Conservation (phyloP, 257 asterid species). For the Solanum habrochaites region DNA sequence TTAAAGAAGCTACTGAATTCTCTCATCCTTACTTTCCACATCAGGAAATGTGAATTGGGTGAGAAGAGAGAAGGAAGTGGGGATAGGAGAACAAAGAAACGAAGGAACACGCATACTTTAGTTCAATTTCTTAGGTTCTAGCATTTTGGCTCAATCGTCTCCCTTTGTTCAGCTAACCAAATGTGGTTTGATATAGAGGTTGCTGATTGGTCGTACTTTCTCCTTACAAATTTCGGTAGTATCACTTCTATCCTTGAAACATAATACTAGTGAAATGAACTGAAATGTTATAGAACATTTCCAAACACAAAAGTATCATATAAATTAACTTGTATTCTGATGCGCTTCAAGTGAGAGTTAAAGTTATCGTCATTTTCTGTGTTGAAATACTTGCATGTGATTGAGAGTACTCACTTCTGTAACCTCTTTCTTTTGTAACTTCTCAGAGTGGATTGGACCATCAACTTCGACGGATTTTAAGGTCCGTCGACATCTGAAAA, state of each 20-base stretch:
- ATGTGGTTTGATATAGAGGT: not conserved
- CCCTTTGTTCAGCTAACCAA: not conserved
- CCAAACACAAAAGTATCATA: not conserved
- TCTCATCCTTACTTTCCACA: not conserved
- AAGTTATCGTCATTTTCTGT: not conserved
- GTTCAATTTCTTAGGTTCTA: not conserved
- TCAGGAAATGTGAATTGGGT: not conserved
- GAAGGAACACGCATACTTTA: not conserved
- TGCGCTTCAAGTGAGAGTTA: not conserved
- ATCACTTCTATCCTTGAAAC: not conserved
- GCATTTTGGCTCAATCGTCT: not conserved
- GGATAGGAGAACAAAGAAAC: not conserved
- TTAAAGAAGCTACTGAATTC: not conserved
- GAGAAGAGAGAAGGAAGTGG: not conserved
- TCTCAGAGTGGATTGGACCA: constrained; percentile 87
- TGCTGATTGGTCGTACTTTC: not conserved
- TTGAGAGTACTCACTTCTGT: not conserved
- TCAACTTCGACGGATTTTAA: constrained; percentile 73
- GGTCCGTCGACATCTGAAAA: constrained; percentile 75
- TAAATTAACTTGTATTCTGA: not conserved
- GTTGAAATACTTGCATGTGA: not conserved
- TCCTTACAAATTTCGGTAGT: not conserved
- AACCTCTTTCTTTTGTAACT: not conserved
- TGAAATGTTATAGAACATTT: not conserved
- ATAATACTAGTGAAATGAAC: not conserved